Evolutionary conservation across 2,329 filamentous ascomycete species (phyloP), one percentile per base, ranked within the genome.

Genomic region (Clonostachys rosea): DNA sequence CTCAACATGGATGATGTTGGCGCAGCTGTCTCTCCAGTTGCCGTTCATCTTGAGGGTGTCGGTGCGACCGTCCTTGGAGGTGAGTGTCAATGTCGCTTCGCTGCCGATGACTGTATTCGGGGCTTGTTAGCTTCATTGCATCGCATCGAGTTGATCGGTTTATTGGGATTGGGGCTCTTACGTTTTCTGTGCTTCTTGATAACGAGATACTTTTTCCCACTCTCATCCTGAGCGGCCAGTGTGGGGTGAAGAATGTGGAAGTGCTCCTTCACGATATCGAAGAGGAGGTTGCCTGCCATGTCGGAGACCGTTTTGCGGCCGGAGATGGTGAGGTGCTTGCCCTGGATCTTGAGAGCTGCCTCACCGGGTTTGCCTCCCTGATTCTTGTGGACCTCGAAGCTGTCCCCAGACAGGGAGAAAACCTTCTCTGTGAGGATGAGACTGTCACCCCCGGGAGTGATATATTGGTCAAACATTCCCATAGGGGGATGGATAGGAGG

Each of bases 361-460:
- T 71, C 65, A 18, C 80, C 80, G 49, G 24, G 24, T 72, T 74
- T 41, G 71, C 64, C 6, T 76, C 73, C 46, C 73, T 76, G 61
- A 30, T 30, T 30, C 24, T 30, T 30, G 9, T 30, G 24, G 24
- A 87, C 77, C 52, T 79, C 76, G 64, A 86, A 87, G 61, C 74
- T 79, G 65, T 87, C 82, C 48, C 81, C 81, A 2, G 75, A 75
- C 9, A 85, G 64, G 4, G 82, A 84, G 49, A 83, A 60, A 16
- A 84, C 69, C 54, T 81, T 82, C 56, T 87, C 82, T 54, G 75
- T 79, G 43, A 87, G 66, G 2, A 79, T 59, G 7, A 87, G 64
- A 3, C 75, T 79, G 56, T 75, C 69, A 6, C 60, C 56, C 34
- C 68, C 61, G 1, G 49, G 58, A 4, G 68, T 64, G 24, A 73